Base-by-base conservation (phyloP, 805 yeast genomes). In the Candida oleophila region DNA sequence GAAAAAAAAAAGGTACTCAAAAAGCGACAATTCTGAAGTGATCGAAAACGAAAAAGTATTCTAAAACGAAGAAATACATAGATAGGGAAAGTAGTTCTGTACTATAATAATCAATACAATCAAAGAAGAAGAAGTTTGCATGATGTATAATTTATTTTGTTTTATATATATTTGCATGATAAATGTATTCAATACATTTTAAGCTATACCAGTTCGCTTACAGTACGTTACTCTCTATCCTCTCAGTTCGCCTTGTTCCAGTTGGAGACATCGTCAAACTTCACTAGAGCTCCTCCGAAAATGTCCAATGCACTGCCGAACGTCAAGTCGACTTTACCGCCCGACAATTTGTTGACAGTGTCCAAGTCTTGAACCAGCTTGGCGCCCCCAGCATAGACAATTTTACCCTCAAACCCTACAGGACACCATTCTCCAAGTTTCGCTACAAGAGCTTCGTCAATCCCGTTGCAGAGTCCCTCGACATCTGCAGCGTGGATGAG, bases 371-470 rank as follows among this genome's bases (percentile, higher is more conserved):
- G 63, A 0, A 87, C 60, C 61, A 79, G 77, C 56, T 81, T 84
- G 21, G 97, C 99, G 3, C 99, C 99, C 12, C 99, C 99, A 25
- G 99, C 99, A 64, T 94, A 94, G 2, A 92, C 96, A 3, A 89
- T 81, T 30, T 87, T 90, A 2, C 87, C 74, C 22, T 76, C 79
- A 46, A 71, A 71, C 1, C 73, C 75, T 0, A 44, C 19, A 2
- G 76, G 77, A 52, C 82, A 76, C 98, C 98, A 94, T 53, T 84
- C 81, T 19, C 89, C 89, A 36, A 94, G 69, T 46, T 77, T 77
- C 22, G 49, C 47, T 3, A 94, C 97, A 38, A 94, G 71, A 15
- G 82, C 78, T 59, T 83, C 83, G 59, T 94, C 99, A 30, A 94
- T 87, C 0, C 99, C 99, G 37, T 81, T 78, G 63, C 99, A 94